These are phyloP conservation scores for Mycena rebaudengoi DNA, from an alignment of 768 basidiomycete species.

Conservation along the genomic window DNA sequence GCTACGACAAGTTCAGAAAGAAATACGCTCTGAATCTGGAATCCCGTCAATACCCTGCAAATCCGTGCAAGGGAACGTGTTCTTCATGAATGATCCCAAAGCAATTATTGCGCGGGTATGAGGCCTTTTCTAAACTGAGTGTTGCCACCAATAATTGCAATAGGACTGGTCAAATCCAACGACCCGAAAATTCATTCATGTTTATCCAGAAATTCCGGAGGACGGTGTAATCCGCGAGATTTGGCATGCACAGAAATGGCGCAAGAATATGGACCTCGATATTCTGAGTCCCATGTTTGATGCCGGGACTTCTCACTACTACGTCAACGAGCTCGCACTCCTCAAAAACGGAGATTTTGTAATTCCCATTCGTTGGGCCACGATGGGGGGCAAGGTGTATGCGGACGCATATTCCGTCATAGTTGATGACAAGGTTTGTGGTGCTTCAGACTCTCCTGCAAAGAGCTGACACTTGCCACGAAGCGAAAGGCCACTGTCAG, in stretches of 20 bases:
- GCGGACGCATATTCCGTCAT: conserved; percentile 4
- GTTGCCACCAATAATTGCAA: neutral
- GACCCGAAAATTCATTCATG: neutral
- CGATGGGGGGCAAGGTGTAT: neutral
- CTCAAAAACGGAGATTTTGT: neutral
- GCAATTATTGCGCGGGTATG: conserved; percentile 11
- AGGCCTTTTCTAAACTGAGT: neutral
- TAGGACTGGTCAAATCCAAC: conserved; percentile 7
- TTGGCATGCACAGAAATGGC: conserved; percentile 5
- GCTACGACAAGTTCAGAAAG: conserved; percentile 2
- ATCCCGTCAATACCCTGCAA: conserved; percentile 5
- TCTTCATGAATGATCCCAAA: conserved; percentile 16
- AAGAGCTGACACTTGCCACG: neutral
- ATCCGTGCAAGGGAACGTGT: conserved; percentile 6
- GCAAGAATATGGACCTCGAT: conserved; percentile 3
- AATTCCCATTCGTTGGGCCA: conserved; percentile 16
- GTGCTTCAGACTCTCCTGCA: no score
- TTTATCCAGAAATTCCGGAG: conserved; percentile 5
- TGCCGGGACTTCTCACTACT: neutral
- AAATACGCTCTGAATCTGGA: conserved; percentile 2
- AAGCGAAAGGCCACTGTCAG: neutral
- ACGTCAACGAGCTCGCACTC: conserved; percentile 9
- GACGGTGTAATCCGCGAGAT: conserved; percentile 2
- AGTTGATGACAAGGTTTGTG: neutral
- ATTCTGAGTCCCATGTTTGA: conserved; percentile 13